Conservation (phyloP, 345 rosid species). For the Lepidium aucheri region DNA sequence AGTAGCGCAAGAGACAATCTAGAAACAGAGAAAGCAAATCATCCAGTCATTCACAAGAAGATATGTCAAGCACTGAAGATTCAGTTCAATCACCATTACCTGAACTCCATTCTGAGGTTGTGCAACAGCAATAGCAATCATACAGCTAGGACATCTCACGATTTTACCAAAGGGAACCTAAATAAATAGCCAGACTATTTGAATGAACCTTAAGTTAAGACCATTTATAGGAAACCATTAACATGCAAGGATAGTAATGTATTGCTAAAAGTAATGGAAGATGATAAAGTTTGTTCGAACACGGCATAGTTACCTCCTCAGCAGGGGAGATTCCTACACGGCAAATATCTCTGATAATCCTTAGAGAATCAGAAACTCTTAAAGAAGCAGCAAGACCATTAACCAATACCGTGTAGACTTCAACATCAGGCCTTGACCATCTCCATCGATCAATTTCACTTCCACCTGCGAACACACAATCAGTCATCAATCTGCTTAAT, state of each 20-base stretch:
- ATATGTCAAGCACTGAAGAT: neutral
- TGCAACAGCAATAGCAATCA: slow-evolving; percentile 71
- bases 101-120: slow-evolving; percentile 92
- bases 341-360: slow-evolving; percentile 60
- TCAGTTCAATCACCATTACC: slow-evolving; percentile 28
- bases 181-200: no score
- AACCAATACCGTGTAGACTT: slow-evolving; percentile 50
- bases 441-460: slow-evolving; percentile 70
- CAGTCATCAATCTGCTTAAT: neutral
- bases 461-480: slow-evolving; percentile 28
- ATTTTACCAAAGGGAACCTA: slow-evolving; percentile 46
- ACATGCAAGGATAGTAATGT: neutral
- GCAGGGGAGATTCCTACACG: slow-evolving; percentile 76
- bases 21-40: slow-evolving; percentile 16
- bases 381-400: slow-evolving; percentile 64
- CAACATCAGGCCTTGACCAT: slow-evolving; percentile 88
- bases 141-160: slow-evolving; percentile 70
- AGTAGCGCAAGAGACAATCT: slow-evolving; percentile 79
- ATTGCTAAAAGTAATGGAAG: no score
- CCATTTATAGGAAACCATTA: neutral
- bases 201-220: neutral
- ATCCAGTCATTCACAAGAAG: neutral
- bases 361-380: slow-evolving; percentile 81
- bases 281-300: no score
- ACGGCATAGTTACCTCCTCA: slow-evolving; percentile 60